Conservation (phyloP, 345 rosid species). For the Rubroshorea leprosula region DNA sequence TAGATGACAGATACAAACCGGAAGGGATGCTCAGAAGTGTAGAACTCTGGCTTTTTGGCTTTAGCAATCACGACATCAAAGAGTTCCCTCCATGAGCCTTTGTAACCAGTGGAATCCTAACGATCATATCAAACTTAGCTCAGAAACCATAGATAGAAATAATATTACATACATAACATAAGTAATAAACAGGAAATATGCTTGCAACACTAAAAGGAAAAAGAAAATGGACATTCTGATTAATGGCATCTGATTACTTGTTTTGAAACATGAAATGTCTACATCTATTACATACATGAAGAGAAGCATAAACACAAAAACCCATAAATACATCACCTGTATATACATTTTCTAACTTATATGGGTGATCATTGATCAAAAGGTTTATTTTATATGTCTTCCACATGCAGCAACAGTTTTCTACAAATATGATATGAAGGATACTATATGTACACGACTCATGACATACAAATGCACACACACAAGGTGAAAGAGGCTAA, state of each 20-base stretch:
- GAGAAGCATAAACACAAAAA: not conserved
- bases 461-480: not conserved
- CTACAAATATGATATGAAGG: conserved; percentile 1
- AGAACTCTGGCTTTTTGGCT: conserved; percentile 92
- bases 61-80: conserved; percentile 95
- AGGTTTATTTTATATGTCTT: no score
- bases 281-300: not conserved
- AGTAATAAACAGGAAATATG: not conserved
- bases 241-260: not conserved
- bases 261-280: not conserved
- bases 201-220: not conserved
- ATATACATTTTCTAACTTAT: not conserved
- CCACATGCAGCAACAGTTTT: no score
- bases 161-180: not conserved
- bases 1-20: conserved; percentile 44
- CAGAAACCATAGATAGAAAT: not conserved
- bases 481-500: not conserved
- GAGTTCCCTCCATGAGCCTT: conserved; percentile 86
- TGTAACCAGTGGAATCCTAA: conserved; percentile 61
- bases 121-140: conserved; percentile 21
- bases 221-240: conserved; percentile 5
- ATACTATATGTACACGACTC: not conserved
- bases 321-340: not conserved
- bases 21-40: conserved; percentile 88
- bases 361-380: no score